Percentiles rank a stretch among this genome's conserved stretches.
These are phyloP conservation scores for Pythium rhizo-oryzae DNA, from an alignment of 352 stramenopile genomes.

Conservation along the genomic window DNA sequence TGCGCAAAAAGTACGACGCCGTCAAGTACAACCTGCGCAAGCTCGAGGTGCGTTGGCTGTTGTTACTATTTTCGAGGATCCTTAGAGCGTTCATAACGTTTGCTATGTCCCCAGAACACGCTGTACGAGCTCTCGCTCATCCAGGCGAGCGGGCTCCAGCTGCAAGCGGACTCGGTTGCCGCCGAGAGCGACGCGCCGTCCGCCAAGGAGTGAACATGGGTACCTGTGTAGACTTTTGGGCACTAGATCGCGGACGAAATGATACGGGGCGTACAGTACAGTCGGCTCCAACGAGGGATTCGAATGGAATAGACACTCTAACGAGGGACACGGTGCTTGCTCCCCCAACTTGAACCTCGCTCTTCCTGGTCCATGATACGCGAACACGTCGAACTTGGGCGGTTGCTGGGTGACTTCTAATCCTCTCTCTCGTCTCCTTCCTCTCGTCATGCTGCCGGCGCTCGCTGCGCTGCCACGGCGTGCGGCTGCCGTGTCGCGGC, in stretches of 20 bases:
- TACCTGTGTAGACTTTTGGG: not conserved
- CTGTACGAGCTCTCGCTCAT: not conserved
- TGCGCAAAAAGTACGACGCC: conserved; percentile 94
- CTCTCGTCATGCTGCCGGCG: conserved; percentile 4
- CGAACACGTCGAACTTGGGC: too few species aligned
- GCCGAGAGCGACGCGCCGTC: not conserved
- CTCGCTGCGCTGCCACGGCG: conserved; percentile 13
- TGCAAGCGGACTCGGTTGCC: not conserved
- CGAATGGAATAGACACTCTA: not conserved
- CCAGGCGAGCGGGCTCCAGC: not conserved
- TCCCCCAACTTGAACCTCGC: conserved; percentile 19
- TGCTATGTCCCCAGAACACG: too few species aligned
- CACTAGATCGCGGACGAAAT: not conserved
- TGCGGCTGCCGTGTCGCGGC: not conserved
- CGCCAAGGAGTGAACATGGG: not conserved
- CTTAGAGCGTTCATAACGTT: too few species aligned
- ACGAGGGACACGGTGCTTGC: not conserved
- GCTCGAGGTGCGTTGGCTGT: conserved; percentile 67
- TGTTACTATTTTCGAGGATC: too few species aligned
- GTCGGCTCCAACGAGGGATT: not conserved
- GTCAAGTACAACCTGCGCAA: conserved; percentile 96
- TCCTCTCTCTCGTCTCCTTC: not conserved
- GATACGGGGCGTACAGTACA: not conserved
- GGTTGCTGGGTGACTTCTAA: not conserved
- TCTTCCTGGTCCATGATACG: not conserved